Evolutionary conservation across 768 basidiomycete species (phyloP).

Genomic region (Solioccasus polychromus): DNA sequence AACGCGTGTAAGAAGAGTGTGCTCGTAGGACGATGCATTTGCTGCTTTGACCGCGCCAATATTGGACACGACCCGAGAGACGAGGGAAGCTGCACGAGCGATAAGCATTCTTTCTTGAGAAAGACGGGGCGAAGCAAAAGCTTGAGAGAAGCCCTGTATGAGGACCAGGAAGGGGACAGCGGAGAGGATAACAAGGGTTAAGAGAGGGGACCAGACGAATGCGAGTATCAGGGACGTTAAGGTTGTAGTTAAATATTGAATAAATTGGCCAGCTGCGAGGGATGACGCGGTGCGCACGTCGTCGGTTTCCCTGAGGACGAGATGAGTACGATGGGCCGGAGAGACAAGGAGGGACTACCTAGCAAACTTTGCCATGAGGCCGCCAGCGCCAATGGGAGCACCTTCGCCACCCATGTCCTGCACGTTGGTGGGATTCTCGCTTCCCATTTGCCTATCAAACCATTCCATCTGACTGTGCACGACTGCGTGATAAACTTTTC

Average conservation of each 20-base stretch:
- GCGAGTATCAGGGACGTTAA: constrained; percentile 79
- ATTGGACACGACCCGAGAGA: constrained; percentile 72
- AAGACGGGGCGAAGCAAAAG: constrained; percentile 64
- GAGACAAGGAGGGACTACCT: constrained; percentile 42
- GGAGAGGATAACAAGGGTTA: constrained; percentile 90
- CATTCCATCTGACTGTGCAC: constrained; percentile 76
- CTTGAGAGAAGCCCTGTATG: constrained; percentile 74
- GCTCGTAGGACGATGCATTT: constrained; percentile 67
- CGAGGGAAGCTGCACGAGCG: constrained; percentile 69
- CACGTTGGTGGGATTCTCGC: constrained; percentile 42
- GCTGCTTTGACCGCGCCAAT: constrained; percentile 93
- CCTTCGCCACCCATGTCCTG: constrained; percentile 37
- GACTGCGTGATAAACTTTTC: constrained; percentile 66
- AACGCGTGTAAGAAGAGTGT: constrained; percentile 45
- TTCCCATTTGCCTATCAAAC: constrained; percentile 82
- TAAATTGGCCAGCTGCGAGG: constrained; percentile 68
- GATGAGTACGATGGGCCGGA: constrained; percentile 2
- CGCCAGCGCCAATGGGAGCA: constrained; percentile 74
- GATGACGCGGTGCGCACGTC: constrained; percentile 86
- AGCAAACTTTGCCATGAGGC: constrained; percentile 90
- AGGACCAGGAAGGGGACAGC: constrained; percentile 80
- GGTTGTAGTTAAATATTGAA: constrained; percentile 81
- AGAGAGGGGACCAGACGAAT: constrained; percentile 72
- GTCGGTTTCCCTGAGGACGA: constrained; percentile 77
- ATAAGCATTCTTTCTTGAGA: constrained; percentile 62